Evolutionary conservation across 331 rosid genomes (phyloP).

Genomic region (Quercus phellos): DNA sequence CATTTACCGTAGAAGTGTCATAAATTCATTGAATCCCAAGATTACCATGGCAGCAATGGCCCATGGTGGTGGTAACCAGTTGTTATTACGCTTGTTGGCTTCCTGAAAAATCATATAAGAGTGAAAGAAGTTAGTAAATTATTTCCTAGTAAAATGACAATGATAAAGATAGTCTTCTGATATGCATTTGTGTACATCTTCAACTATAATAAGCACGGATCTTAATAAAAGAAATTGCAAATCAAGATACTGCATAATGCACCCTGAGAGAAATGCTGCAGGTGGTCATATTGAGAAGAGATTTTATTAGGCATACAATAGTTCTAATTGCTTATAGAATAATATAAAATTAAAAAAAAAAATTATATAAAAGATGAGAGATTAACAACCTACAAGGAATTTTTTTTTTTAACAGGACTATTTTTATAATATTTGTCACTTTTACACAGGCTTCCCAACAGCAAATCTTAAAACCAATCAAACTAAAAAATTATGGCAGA

Average conservation of each 20-base stretch:
- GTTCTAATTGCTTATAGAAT: background rate
- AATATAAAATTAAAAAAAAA: background rate
- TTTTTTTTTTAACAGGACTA: background rate
- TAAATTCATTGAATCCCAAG: slow-evolving; percentile 92
- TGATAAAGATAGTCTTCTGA: slow-evolving; percentile 1
- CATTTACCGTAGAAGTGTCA: slow-evolving; percentile 80
- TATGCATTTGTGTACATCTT: background rate
- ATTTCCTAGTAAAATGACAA: background rate
- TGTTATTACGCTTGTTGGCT: slow-evolving; percentile 89
- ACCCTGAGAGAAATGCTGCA: background rate
- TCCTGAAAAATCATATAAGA: slow-evolving; percentile 52
- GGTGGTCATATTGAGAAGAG: background rate
- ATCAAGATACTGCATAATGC: background rate
- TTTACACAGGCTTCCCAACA: background rate
- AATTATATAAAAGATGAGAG: background rate
- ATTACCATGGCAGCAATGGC: slow-evolving; percentile 76
- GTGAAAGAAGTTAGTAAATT: background rate
- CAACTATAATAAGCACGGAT: background rate
- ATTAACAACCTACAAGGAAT: background rate
- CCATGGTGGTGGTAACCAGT: slow-evolving; percentile 99
- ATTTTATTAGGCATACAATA: background rate
- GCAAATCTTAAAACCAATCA: background rate
- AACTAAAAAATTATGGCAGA: background rate
- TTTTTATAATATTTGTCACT: background rate
- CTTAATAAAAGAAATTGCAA: background rate